Conservation (phyloP, 306 rosid genomes). For the Alnus glutinosa region DNA sequence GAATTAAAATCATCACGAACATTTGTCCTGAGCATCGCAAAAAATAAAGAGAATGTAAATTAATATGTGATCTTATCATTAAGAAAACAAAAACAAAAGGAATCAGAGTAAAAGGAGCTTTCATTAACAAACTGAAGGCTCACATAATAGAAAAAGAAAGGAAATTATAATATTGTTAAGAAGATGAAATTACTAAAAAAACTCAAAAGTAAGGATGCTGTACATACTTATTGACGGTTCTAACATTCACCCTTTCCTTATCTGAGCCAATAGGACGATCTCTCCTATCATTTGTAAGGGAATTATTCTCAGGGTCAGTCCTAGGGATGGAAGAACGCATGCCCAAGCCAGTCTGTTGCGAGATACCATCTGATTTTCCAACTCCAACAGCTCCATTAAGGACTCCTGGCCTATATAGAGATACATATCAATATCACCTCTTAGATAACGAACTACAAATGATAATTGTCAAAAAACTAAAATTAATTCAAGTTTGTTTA, state of each 20-base stretch:
- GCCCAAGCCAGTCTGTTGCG: slow-evolving; percentile 78
- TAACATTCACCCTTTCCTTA: slow-evolving; percentile 78
- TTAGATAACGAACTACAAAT: not conserved
- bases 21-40: slow-evolving; percentile 55
- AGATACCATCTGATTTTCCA: slow-evolving; percentile 75
- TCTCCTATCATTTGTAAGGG: slow-evolving; percentile 73
- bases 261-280: slow-evolving; percentile 75
- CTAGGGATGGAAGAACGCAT: slow-evolving; percentile 77
- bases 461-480: not conserved
- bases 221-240: slow-evolving; percentile 84
- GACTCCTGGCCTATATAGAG: slow-evolving; percentile 65
- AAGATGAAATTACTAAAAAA: not conserved
- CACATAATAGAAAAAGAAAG: not conserved
- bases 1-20: slow-evolving; percentile 84
- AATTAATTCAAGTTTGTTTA: slow-evolving; percentile 1
- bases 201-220: slow-evolving; percentile 2
- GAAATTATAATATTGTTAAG: not conserved
- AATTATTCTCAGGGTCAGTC: slow-evolving; percentile 68
- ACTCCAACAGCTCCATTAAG: slow-evolving; percentile 72
- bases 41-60: slow-evolving; percentile 25
- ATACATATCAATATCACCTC: slow-evolving; percentile 27
- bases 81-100: slow-evolving; percentile 10
- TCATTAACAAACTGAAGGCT: slow-evolving; percentile 12
- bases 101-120: slow-evolving; percentile 18
- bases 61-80: slow-evolving; percentile 22